phyloP scores from a whole-genome alignment of 257 asterid genomes.

The Jaltomata sinuosa region DNA sequence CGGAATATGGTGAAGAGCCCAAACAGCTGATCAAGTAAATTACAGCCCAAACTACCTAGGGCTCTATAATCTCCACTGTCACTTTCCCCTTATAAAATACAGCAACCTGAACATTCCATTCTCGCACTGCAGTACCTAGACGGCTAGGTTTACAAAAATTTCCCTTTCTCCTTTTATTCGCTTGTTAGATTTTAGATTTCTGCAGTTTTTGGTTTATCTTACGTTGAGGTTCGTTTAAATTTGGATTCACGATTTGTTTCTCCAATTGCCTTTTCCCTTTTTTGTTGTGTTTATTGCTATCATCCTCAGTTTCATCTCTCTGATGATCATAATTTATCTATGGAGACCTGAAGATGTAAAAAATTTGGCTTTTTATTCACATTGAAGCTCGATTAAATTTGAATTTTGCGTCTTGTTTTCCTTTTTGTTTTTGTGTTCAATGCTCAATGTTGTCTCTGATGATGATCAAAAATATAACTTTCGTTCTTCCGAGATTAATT shows the following conservation, averaged over 20 bases:
- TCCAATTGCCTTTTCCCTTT: neutral
- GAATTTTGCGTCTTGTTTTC: neutral
- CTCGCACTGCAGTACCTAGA: neutral
- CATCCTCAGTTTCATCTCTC: neutral
- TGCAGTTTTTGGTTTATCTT: neutral
- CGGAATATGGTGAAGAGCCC: neutral
- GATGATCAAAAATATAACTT: constrained; percentile 39
- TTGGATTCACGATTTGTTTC: neutral
- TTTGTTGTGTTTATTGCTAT: neutral
- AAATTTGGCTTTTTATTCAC: neutral
- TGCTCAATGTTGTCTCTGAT: constrained; percentile 15
- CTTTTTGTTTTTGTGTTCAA: neutral
- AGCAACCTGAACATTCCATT: neutral
- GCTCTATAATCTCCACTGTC: neutral
- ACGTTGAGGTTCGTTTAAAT: neutral
- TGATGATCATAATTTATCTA: neutral
- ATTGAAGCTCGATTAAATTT: neutral
- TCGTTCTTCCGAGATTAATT: constrained; percentile 50
- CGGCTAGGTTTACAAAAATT: neutral
- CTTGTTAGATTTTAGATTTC: neutral
- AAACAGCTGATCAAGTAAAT: neutral
- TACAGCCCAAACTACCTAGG: neutral
- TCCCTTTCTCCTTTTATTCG: neutral
- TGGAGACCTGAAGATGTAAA: neutral
- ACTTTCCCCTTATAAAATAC: neutral